Conservation (phyloP, 768 basidiomycete genomes). For the Hygrophoropsis aurantiaca region DNA sequence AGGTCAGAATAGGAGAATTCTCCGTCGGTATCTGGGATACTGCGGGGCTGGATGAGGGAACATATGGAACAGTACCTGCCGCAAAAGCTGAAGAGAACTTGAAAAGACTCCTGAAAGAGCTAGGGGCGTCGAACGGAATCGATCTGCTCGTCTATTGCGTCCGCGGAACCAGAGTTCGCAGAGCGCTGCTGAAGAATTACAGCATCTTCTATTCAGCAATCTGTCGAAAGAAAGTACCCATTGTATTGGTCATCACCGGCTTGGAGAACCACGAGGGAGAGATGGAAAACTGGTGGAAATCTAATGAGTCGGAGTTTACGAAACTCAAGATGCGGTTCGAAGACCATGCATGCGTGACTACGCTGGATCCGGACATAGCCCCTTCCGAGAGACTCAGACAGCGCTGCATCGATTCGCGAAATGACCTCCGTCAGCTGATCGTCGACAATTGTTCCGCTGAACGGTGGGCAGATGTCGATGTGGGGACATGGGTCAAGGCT, state of each 20-base stretch:
- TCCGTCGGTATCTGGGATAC: slow-evolving; percentile 36
- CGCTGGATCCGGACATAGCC: slow-evolving; percentile 28
- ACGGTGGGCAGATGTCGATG: slow-evolving; percentile 15
- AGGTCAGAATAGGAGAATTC: slow-evolving; percentile 21
- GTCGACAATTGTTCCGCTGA: slow-evolving; percentile 15
- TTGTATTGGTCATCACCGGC: slow-evolving; percentile 37
- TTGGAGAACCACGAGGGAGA: slow-evolving; percentile 34
- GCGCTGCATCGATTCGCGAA: slow-evolving; percentile 26
- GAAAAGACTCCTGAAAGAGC: slow-evolving; percentile 21
- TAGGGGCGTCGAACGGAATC: slow-evolving; percentile 24
- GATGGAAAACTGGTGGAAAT: slow-evolving; percentile 33
- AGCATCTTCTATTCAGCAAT: slow-evolving; percentile 37
- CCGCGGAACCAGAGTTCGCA: slow-evolving; percentile 29
- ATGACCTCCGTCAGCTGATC: slow-evolving; percentile 19
- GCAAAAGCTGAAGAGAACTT: slow-evolving; percentile 27
- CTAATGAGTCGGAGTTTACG: slow-evolving; percentile 28
- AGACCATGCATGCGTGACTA: slow-evolving; percentile 40
- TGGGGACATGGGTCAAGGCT: slow-evolving; percentile 16
- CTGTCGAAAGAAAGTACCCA: slow-evolving; percentile 35
- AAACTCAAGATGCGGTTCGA: slow-evolving; percentile 30
- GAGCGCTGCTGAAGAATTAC: slow-evolving; percentile 31
- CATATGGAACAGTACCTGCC: slow-evolving; percentile 26
- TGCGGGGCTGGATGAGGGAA: slow-evolving; percentile 38
- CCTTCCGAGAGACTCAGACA: slow-evolving; percentile 27
- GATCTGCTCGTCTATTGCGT: slow-evolving; percentile 33